phyloP scores from a whole-genome alignment of 805 yeast species.

The Candida palmyrensis region DNA sequence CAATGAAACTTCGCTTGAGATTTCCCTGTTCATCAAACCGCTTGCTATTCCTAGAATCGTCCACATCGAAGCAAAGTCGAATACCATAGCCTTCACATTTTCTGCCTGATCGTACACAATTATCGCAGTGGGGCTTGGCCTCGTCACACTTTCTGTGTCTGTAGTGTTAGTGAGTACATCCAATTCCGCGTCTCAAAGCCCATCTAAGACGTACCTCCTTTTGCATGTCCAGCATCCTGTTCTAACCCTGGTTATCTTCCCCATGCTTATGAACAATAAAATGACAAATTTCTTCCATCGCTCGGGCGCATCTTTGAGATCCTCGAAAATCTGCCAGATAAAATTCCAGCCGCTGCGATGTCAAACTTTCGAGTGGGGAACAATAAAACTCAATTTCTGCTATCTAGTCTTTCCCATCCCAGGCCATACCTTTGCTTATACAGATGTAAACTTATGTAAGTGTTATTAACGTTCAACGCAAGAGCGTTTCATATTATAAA shows the following conservation, averaged over 20 bases:
- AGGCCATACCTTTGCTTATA: no score
- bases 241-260: slow-evolving; percentile 45
- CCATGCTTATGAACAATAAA: slow-evolving; percentile 18
- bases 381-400: no score
- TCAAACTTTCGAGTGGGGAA: no score
- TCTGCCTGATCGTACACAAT: slow-evolving; percentile 41
- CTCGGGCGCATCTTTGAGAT: no score
- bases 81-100: slow-evolving; percentile 48
- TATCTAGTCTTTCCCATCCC: no score
- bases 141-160: slow-evolving; percentile 57
- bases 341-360: no score
- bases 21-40: slow-evolving; percentile 16
- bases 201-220: slow-evolving; percentile 29
- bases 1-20: slow-evolving; percentile 41
- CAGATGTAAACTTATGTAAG: no score
- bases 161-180: slow-evolving; percentile 7
- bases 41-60: slow-evolving; percentile 34
- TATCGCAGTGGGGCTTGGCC: slow-evolving; percentile 45
- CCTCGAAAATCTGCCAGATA: no score
- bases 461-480: no score
- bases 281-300: no score
- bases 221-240: slow-evolving; percentile 60
- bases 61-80: slow-evolving; percentile 46
- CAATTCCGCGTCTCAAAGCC: not conserved
- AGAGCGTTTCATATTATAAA: no score